Base-by-base conservation (phyloP, 208 protist genomes). In the Phytomonas francai region DNA sequence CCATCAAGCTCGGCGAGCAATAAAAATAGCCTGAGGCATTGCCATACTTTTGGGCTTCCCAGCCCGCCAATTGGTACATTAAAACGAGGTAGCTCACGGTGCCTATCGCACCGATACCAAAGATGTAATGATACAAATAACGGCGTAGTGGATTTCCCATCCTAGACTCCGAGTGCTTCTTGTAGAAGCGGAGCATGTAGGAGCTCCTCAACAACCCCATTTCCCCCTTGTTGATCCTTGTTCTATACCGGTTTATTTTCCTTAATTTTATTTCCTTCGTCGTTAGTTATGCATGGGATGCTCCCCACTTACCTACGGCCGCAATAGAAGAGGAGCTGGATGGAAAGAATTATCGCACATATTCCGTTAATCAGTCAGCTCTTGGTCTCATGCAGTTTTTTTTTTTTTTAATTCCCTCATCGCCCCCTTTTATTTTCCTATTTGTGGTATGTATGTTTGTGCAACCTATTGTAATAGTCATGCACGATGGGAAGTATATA, bases 41-140 rank as follows among this genome's bases (percentile, higher is more conserved):
- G 11, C 76, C 73, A 63, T 85, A 71, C 11, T 54, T 61, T 33
- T 39, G 16, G 11, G 86, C 89, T 67, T 95, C 86, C 68, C 73
- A 80, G 63, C 70, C 78, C 7, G 89, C 89, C 9, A 79, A 67
- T 63, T 80, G 54, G 67, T 95, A 95, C 59, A 67, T 39, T n/a
- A 70, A 65, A 29, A 49, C 63, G 0, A 81, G 32, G 65, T 86
- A 91, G n/a, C 62, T 67, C 0, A 64, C 65, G 49, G 73, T 74
- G 34, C 66, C 65, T 11, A 71, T 65, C 16, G 81, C 3, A 34
- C 60, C 60, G 25, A 80, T 87, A 12, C 65, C 56, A 30, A 83
- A 25, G 62, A 88, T 22, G 66, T 82, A 87, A 70, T 91, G 77
- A 70, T 92, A 92, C 9, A 92, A 31, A 86, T 87, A 95, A 1